Conservation (phyloP, 805 yeast species). For the Jamesozyma piceae region DNA sequence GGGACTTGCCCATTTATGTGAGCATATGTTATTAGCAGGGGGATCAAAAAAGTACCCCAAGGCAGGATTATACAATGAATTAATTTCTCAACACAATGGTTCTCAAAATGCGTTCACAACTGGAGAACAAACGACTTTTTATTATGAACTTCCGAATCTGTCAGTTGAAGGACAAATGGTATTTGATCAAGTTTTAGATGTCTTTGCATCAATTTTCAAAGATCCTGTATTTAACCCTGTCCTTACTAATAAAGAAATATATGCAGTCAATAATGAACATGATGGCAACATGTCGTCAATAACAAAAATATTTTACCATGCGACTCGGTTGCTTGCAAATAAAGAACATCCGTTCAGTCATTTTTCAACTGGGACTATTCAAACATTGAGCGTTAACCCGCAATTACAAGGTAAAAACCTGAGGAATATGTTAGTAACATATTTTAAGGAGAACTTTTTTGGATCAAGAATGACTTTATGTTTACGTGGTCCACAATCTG, state of each 20-base stretch:
- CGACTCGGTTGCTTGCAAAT: conserved; percentile 42
- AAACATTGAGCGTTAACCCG: conserved; percentile 37
- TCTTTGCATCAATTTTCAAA: conserved; percentile 44
- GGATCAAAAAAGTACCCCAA: conserved; percentile 49
- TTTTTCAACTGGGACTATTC: conserved; percentile 56
- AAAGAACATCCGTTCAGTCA: conserved; percentile 44
- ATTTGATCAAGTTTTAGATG: conserved; percentile 38
- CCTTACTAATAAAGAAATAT: conserved; percentile 41
- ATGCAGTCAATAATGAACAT: conserved; percentile 62
- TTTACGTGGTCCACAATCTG: conserved; percentile 56
- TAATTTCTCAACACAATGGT: conserved; percentile 44
- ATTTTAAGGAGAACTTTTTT: conserved; percentile 35
- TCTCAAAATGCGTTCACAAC: conserved; percentile 58
- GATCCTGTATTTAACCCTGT: conserved; percentile 41
- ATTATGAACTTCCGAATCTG: conserved; percentile 48
- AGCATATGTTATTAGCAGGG: conserved; percentile 51
- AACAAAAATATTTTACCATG: conserved; percentile 49
- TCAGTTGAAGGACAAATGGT: conserved; percentile 28
- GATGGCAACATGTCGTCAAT: conserved; percentile 37
- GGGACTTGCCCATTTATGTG: conserved; percentile 88
- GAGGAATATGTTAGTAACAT: conserved; percentile 30
- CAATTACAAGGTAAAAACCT: conserved; percentile 31
- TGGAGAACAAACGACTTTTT: conserved; percentile 56
- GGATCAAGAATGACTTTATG: conserved; percentile 49
- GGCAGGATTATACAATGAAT: conserved; percentile 37